A percentile compares a stretch with the other conserved stretches of the same genome.
Conservation (phyloP, 1,284 basidiomycete genomes). For the Uromyces viciae-fabae region DNA sequence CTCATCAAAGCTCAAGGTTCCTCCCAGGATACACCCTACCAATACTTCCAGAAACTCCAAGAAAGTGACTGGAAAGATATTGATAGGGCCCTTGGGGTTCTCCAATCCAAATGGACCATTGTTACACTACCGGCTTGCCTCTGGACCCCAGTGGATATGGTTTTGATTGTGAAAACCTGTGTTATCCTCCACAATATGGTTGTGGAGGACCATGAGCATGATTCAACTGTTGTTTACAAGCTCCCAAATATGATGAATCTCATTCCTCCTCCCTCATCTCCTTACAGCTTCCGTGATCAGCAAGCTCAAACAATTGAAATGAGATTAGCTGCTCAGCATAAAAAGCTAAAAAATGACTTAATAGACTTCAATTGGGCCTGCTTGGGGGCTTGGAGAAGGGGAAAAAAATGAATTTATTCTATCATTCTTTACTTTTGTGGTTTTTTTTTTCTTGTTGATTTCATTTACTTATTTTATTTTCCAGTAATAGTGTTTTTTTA, state of each 20-base stretch:
- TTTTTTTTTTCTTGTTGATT: too few species aligned
- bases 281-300: not conserved
- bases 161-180: not conserved
- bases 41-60: slow-evolving; percentile 14
- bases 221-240: not conserved
- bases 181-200: too few species aligned
- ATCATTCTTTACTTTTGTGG: too few species aligned
- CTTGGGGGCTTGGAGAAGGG: not conserved
- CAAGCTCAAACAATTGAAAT: not conserved
- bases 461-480: too few species aligned
- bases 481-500: too few species aligned
- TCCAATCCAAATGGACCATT: slow-evolving; percentile 5
- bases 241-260: not conserved
- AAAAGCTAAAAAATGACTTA: not conserved
- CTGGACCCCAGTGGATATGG: not conserved
- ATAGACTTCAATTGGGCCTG: not conserved
- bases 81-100: slow-evolving; percentile 13
- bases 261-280: not conserved
- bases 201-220: not conserved
- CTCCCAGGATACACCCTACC: not conserved
- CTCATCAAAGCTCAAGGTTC: not conserved
- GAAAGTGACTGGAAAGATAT: slow-evolving; percentile 14
- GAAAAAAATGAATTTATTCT: too few species aligned
- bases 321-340: not conserved
- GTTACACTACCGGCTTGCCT: not conserved